phyloP scores from a whole-genome alignment of 2,329 filamentous ascomycete species.

The Xylaria hypoxylon region DNA sequence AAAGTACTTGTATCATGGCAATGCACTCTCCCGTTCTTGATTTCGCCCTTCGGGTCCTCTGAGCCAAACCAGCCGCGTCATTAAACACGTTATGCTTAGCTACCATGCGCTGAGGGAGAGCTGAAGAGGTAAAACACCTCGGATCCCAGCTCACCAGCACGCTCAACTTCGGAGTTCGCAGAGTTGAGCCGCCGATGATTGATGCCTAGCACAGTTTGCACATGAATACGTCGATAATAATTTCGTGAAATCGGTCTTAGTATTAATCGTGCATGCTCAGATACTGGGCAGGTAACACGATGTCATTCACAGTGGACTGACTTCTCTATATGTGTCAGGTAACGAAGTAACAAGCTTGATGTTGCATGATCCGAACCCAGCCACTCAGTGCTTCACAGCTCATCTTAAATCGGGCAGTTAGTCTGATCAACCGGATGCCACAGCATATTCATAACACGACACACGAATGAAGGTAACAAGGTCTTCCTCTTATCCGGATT shows the following conservation, averaged over 20 bases:
- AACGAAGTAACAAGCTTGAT: not conserved
- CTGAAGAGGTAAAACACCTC: not conserved
- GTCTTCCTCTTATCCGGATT: not conserved
- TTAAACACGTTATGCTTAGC: not conserved
- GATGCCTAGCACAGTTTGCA: not conserved
- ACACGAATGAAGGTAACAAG: not conserved
- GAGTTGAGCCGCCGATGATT: not conserved
- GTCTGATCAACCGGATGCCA: not conserved
- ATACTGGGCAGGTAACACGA: constrained; percentile 1
- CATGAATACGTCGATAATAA: not conserved
- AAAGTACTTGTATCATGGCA: not conserved
- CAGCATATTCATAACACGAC: not conserved
- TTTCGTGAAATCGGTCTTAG: not conserved
- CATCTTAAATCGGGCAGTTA: not conserved
- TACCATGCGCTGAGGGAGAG: not conserved
- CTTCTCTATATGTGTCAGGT: constrained; percentile 1
- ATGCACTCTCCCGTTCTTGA: not conserved
- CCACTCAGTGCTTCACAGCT: not conserved
- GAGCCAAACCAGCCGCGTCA: constrained; percentile 11
- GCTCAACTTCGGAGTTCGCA: constrained; percentile 9
- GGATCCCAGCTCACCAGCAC: not conserved
- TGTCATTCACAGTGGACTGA: not conserved
- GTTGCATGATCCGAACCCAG: not conserved
- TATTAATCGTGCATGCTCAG: constrained; percentile 4
- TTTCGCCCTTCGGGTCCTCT: not conserved